Base-by-base conservation (phyloP, 345 rosid genomes). In the Clarkia xantiana region DNA sequence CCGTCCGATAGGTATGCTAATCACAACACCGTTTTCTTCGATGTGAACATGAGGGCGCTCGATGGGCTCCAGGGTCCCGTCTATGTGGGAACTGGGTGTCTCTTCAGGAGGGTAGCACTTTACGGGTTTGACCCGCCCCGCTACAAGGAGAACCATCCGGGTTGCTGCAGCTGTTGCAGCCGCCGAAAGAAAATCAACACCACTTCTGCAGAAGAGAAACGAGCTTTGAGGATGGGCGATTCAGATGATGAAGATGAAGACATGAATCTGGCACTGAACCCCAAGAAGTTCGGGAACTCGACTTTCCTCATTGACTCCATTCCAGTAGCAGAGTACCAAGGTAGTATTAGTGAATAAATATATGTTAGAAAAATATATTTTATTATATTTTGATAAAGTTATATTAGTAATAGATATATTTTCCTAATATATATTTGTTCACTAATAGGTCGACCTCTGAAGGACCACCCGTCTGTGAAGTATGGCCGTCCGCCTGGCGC, bases 21-120 rank as follows among this genome's bases (percentile, higher is more conserved):
- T 70, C 82, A 89, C 71, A 89, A 89, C 70, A 89, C 97, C 6
- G 97, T 89, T 53, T 89, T 89, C 84, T 89, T 89, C 57, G 97
- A 89, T 38, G 95, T 85, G 53, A 89, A 89, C 71, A 89, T 89
- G 97, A 78, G 97, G 63, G 97, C 97, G 58, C 94, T 89, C 47
- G 97, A 89, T 69, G 97, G 97, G 46, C 73, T 89, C 42, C 86
- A 85, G 91, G 97, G 97, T 40, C 97, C 97, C n/a, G 85, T 89
- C 57, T 89, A 89, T 55, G 97, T 89, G 0, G 97, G 97, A 55
- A 89, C 97, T 17, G 97, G 97, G 51, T 89, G 97, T 60, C 85
- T 89, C 59, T 89, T 89, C 57, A 71, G 97, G 55, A 78, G 95
- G 71, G 67, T 78, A 20, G 94, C 97, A 12, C 86, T 89, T 18